phyloP scores from a whole-genome alignment of 139 green algal genomes.

The Tetradesmus lagerheimii region DNA sequence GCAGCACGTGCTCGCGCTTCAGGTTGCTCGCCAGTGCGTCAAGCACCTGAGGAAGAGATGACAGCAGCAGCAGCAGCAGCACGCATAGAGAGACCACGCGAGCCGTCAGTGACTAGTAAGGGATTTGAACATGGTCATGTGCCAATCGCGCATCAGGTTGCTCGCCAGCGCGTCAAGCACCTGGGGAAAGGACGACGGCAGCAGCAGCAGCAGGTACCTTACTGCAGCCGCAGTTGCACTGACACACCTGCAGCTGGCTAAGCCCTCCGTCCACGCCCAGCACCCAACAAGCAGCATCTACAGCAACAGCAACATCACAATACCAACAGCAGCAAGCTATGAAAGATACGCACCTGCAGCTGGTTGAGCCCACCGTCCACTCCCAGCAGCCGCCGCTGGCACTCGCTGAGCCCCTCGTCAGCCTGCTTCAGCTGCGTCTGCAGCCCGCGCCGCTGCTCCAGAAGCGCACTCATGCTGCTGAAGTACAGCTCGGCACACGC shows the following conservation, averaged over 20 bases:
- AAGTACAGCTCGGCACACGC: constrained; percentile 46
- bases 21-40: constrained; percentile 29
- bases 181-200: too few species aligned
- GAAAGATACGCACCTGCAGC: constrained; percentile 26
- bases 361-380: constrained; percentile 23
- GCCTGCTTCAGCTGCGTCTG: constrained; percentile 21
- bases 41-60: neutral
- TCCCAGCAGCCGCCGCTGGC: constrained; percentile 5
- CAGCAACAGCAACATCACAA: too few species aligned
- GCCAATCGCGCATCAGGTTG: too few species aligned
- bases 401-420: constrained; percentile 6
- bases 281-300: neutral
- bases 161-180: too few species aligned
- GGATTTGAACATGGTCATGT: too few species aligned
- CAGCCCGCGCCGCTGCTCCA: constrained; percentile 19
- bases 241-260: constrained; percentile 21
- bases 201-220: too few species aligned
- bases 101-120: too few species aligned
- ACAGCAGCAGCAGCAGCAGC: neutral
- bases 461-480: constrained; percentile 1
- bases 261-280: neutral
- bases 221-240: too few species aligned
- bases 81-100: neutral
- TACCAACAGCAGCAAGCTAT: neutral
- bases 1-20: constrained; percentile 41